A percentile compares a stretch with the other conserved stretches of the same genome.
phyloP scores from a whole-genome alignment of 352 stramenopile species.

The Phytophthora lateralis region DNA sequence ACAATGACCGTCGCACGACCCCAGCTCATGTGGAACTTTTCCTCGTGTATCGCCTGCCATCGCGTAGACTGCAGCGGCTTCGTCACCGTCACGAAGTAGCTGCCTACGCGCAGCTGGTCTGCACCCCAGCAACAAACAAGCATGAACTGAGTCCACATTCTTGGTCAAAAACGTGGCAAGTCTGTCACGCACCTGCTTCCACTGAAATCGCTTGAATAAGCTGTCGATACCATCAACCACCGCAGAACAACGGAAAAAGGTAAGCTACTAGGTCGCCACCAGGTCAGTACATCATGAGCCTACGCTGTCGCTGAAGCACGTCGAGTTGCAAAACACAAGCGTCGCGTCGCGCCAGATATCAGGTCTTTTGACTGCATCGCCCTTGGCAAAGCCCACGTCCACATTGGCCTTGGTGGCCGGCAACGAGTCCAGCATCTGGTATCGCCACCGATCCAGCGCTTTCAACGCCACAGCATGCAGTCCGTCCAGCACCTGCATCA shows the following conservation, averaged over 20 bases:
- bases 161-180: background rate
- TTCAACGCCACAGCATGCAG: constrained; percentile 67
- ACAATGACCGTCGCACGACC: constrained; percentile 63
- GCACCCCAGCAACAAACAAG: background rate
- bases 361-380: constrained; percentile 44
- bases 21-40: constrained; percentile 75
- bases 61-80: constrained; percentile 59
- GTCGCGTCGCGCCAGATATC: constrained; percentile 65
- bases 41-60: constrained; percentile 66
- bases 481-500: constrained; percentile 50
- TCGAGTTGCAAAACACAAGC: constrained; percentile 72
- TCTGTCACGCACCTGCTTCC: constrained; percentile 32
- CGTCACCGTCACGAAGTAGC: constrained; percentile 67
- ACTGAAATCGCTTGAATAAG: constrained; percentile 39
- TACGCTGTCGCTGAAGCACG: constrained; percentile 74
- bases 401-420: constrained; percentile 55
- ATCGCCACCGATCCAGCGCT: constrained; percentile 68
- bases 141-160: background rate
- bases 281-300: constrained; percentile 2
- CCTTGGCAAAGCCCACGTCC: constrained; percentile 62
- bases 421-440: constrained; percentile 61
- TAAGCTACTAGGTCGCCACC: background rate
- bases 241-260: background rate
- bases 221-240: constrained; percentile 6
- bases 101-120: constrained; percentile 53